phyloP scores from a whole-genome alignment of 768 basidiomycete genomes.

The Postia placenta region DNA sequence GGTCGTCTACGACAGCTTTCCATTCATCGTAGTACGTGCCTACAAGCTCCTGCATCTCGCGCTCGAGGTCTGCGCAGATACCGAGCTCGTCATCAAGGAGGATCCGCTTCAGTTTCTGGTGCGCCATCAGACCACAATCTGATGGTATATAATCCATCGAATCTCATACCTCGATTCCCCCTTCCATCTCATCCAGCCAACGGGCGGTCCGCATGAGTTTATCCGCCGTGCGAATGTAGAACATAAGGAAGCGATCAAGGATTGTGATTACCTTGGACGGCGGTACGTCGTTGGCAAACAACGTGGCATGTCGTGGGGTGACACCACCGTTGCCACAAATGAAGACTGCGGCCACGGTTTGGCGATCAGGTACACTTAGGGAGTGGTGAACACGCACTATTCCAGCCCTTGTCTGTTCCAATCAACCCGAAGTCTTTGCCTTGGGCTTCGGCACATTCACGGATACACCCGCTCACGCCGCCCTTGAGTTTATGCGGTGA shows the following conservation, averaged over 20 bases:
- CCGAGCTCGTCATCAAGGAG: constrained; percentile 67
- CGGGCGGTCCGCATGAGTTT: constrained; percentile 64
- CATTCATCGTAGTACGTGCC: constrained; percentile 67
- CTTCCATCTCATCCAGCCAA: constrained; percentile 68
- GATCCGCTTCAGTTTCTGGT: constrained; percentile 53
- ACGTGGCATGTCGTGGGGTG: constrained; percentile 47
- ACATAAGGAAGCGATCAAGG: constrained; percentile 60
- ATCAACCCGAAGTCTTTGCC: constrained; percentile 71
- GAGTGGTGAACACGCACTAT: constrained; percentile 20
- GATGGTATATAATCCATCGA: too few species aligned
- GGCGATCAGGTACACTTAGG: constrained; percentile 19
- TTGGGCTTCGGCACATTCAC: constrained; percentile 78
- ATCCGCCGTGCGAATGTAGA: constrained; percentile 71
- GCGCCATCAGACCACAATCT: background rate
- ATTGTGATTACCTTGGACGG: constrained; percentile 55
- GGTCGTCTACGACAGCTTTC: constrained; percentile 53
- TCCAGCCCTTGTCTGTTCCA: constrained; percentile 79
- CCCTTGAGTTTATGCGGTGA: constrained; percentile 75
- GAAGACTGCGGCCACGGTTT: constrained; percentile 29
- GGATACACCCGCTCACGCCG: constrained; percentile 67
- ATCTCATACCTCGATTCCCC: constrained; percentile 50
- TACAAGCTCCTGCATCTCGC: constrained; percentile 58
- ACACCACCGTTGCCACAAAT: constrained; percentile 67
- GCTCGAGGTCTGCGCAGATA: constrained; percentile 64
- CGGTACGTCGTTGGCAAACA: constrained; percentile 64